Conservation (phyloP, 805 yeast species). For the Ogataea paradorogensis region DNA sequence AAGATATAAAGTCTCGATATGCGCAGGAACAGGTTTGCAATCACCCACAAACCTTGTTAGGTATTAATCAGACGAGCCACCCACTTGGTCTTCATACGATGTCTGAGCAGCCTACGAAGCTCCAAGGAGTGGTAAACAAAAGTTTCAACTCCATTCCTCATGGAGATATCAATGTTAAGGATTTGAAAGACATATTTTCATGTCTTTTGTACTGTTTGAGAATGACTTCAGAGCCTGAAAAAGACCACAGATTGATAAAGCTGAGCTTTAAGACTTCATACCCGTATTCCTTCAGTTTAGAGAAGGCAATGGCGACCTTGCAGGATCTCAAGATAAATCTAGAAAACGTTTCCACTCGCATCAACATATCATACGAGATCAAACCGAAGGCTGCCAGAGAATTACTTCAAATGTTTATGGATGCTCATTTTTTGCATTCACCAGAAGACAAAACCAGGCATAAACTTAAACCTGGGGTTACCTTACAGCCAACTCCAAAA, state of each 20-base stretch:
- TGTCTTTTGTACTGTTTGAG: conserved; percentile 43
- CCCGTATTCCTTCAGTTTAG: conserved; percentile 53
- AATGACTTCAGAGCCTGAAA: conserved; percentile 32
- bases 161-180: conserved; percentile 53
- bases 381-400: conserved; percentile 45
- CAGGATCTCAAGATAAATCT: conserved; percentile 43
- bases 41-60: neutral
- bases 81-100: conserved; percentile 1
- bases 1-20: conserved; percentile 3
- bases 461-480: conserved; percentile 39
- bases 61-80: neutral
- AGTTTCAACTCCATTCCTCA: conserved; percentile 41
- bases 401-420: conserved; percentile 50
- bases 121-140: conserved; percentile 18
- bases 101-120: conserved; percentile 4
- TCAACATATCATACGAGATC: conserved; percentile 54
- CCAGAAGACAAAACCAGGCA: conserved; percentile 71
- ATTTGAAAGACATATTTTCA: conserved; percentile 59
- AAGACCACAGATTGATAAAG: conserved; percentile 10
- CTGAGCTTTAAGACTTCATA: conserved; percentile 26
- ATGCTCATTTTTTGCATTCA: conserved; percentile 64
- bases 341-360: conserved; percentile 47
- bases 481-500: conserved; percentile 86
- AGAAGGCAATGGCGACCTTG: conserved; percentile 54
- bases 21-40: conserved; percentile 2